phyloP scores from a whole-genome alignment of 1,139 yeast species.

The Nadsonia starkeyi-henricii region DNA sequence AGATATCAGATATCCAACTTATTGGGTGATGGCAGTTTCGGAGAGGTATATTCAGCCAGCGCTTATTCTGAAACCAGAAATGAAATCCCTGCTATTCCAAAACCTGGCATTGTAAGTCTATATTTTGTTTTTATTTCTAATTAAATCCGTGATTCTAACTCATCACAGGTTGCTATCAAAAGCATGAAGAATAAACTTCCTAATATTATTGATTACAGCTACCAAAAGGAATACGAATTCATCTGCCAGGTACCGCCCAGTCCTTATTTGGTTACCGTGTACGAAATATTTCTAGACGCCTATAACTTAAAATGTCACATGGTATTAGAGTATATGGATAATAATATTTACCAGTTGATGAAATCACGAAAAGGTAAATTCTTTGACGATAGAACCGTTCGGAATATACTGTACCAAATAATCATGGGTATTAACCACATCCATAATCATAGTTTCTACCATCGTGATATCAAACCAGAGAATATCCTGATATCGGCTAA shows the following conservation, averaged over 20 bases:
- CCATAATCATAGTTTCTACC: constrained; percentile 61
- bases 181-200: constrained; percentile 48
- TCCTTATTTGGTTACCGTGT: constrained; percentile 54
- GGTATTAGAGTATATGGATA: constrained; percentile 82
- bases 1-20: neutral
- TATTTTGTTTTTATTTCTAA: neutral
- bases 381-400: constrained; percentile 11
- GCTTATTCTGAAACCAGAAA: neutral
- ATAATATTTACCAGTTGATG: constrained; percentile 50
- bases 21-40: neutral
- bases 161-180: constrained; percentile 56
- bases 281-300: constrained; percentile 66
- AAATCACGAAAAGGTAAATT: constrained; percentile 35
- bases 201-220: constrained; percentile 40
- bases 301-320: constrained; percentile 48
- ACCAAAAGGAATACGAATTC: constrained; percentile 63
- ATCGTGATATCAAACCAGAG: constrained; percentile 88
- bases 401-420: constrained; percentile 52
- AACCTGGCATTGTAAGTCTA: neutral
- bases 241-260: constrained; percentile 60
- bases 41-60: neutral
- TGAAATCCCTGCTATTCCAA: neutral
- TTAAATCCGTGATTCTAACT: no score
- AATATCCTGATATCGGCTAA: constrained; percentile 50
- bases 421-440: constrained; percentile 70